These are phyloP conservation scores for Oehlia diaphana DNA, from an alignment of 192 early-diverging fungal genomes.

Conservation along the genomic window DNA sequence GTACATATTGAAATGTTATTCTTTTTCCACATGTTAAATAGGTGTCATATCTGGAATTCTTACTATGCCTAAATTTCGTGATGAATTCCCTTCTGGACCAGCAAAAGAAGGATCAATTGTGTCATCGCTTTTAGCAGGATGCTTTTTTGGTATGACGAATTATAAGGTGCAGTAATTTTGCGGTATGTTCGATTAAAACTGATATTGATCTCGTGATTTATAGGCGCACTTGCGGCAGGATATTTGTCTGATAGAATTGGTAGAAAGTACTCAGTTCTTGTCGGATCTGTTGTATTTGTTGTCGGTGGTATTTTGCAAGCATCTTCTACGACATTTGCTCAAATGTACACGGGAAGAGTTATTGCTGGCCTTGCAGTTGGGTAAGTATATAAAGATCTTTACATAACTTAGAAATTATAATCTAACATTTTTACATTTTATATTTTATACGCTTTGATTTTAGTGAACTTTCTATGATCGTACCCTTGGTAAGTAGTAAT, in stretches of 20 bases:
- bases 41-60: conserved; percentile 12
- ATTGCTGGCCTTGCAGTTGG: conserved; percentile 84
- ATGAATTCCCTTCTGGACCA: background rate
- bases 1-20: background rate
- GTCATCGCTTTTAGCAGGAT: conserved; percentile 5
- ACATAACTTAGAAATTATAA: too few relatives aligned
- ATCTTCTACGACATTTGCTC: conserved; percentile 51
- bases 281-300: conserved; percentile 63
- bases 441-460: conserved; percentile 17
- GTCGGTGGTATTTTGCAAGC: conserved; percentile 77
- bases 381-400: conserved; percentile 26
- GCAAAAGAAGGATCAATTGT: conserved; percentile 19
- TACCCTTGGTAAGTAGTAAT: conserved; percentile 42
- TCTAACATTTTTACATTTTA: conserved; percentile 14
- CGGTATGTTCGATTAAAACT: background rate
- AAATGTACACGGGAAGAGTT: conserved; percentile 77
- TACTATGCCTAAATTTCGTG: background rate
- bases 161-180: background rate
- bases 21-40: background rate
- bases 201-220: background rate
- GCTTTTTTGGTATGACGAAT: conserved; percentile 7
- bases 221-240: conserved; percentile 69
- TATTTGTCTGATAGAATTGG: conserved; percentile 66
- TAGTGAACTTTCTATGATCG: conserved; percentile 55
- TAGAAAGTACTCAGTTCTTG: conserved; percentile 70